Percentiles rank a stretch among this genome's conserved stretches.
Conservation (phyloP, 2,329 filamentous ascomycete species). For the Diaporthe ampelina region DNA sequence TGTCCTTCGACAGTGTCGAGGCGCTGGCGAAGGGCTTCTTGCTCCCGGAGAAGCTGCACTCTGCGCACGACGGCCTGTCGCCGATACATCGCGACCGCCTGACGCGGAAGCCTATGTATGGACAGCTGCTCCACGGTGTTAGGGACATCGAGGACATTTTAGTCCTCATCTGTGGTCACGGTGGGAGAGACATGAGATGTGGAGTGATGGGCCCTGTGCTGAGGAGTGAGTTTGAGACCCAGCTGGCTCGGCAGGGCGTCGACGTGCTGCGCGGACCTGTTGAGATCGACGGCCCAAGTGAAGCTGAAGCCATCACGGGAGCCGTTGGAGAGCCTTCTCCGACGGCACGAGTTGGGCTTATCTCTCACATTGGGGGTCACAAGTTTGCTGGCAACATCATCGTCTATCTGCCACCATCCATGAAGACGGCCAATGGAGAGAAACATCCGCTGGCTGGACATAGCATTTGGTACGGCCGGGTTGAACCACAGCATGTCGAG, state of each 20-base stretch:
- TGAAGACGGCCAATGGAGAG: constrained; percentile 56
- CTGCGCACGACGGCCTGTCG: constrained; percentile 71
- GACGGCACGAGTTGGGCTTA: constrained; percentile 74
- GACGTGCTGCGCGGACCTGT: constrained; percentile 63
- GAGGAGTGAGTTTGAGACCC: constrained; percentile 75
- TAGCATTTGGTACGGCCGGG: constrained; percentile 86
- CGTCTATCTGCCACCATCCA: constrained; percentile 77
- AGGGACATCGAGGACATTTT: constrained; percentile 75
- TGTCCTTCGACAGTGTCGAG: constrained; percentile 68
- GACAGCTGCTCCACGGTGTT: constrained; percentile 67
- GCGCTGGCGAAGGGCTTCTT: constrained; percentile 76
- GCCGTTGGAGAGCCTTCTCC: constrained; percentile 33
- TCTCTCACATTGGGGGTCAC: constrained; percentile 87
- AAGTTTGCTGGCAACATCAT: constrained; percentile 91
- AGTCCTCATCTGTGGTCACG: constrained; percentile 92
- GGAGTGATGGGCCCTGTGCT: constrained; percentile 84
- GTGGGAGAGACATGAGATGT: constrained; percentile 84
- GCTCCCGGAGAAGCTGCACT: constrained; percentile 73
- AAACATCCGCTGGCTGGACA: constrained; percentile 74
- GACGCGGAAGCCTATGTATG: constrained; percentile 66
- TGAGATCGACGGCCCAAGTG: constrained; percentile 52
- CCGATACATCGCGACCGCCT: constrained; percentile 68
- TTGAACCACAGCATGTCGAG: constrained; percentile 82
- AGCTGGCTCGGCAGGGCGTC: constrained; percentile 65
- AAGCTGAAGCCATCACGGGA: constrained; percentile 44